Evolutionary conservation across 768 basidiomycete genomes (phyloP), one percentile per base, ranked within the genome.

Genomic region (Amanita subjunquillea): DNA sequence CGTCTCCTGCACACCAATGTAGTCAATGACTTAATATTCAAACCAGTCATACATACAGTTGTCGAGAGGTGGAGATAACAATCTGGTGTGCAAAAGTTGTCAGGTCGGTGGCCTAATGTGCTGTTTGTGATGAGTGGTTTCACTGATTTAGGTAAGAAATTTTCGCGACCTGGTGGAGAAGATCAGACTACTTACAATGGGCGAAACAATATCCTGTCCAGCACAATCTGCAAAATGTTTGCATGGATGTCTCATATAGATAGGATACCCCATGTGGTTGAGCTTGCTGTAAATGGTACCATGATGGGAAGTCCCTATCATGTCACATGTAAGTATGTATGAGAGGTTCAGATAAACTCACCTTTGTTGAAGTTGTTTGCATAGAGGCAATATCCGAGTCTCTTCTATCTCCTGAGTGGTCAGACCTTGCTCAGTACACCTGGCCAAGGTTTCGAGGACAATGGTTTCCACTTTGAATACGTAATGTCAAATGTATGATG

Each of bases 141-240:
- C 2, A 59, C 56, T 1, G 55, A 23, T 5, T 60, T 60, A 13
- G 69, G 68, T 53, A 65, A 55, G n/a, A 64, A 61, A 23, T 62
- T 54, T 20, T 67, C 60, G 15, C 13, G 17, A 27, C 22, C 23
- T 36, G 17, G 23, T 6, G 41, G 3, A 30, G 39, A 32, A 25
- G 48, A 32, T 15, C 48, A 17, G 12, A 32, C 22, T 52, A 53
- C 73, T 40, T 62, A 78, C 77, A 57, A 62, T 83, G 82, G 2
- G 69, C 67, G 39, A 62, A 58, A 57, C 82, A 84, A 54, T 74
- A 76, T 2, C 72, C 68, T 6, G 72, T 71, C 0, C 75, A 27
- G 53, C 82, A 25, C 3, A 39, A 42, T 5, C 36, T 32, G 32
- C 37, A 47, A n/a, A 30, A 41, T 30, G 2, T n/a, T n/a, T 34